A percentile compares a stretch with the other conserved stretches of the same genome.
Evolutionary conservation across 768 basidiomycete genomes (phyloP).

Genomic region (Multifurca ochricompacta): DNA sequence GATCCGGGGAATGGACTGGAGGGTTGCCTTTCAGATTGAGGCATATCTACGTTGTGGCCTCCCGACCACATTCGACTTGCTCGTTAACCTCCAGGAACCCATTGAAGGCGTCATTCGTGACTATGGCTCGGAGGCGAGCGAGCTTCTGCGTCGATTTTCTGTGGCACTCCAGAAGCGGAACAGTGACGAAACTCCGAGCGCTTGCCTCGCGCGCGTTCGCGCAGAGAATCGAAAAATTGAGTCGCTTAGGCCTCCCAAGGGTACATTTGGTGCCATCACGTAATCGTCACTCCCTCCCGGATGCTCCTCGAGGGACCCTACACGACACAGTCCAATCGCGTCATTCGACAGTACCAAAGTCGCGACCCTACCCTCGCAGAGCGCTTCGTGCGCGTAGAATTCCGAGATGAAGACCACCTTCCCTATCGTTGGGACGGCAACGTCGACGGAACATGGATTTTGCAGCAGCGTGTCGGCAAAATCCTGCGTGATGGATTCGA

Average conservation of each 20-base stretch:
- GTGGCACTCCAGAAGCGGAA: slow-evolving; percentile 39
- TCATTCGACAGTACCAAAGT: slow-evolving; percentile 54
- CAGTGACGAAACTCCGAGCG: slow-evolving; percentile 34
- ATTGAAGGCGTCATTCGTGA: slow-evolving; percentile 36
- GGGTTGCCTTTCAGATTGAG: slow-evolving; percentile 69
- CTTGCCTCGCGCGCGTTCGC: slow-evolving; percentile 40
- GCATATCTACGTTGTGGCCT: slow-evolving; percentile 54
- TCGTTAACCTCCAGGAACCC: slow-evolving; percentile 33
- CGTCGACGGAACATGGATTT: slow-evolving; percentile 49
- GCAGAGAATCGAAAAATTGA: slow-evolving; percentile 20
- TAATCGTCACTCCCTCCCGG: slow-evolving; percentile 69
- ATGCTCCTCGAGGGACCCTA: slow-evolving; percentile 71
- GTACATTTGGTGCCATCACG: slow-evolving; percentile 58
- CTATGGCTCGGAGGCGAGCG: slow-evolving; percentile 30
- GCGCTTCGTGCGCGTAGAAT: slow-evolving; percentile 75
- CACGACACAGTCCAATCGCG: slow-evolving; percentile 66
- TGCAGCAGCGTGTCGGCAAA: slow-evolving; percentile 30
- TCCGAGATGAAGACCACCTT: slow-evolving; percentile 76
- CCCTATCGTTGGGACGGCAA: slow-evolving; percentile 63
- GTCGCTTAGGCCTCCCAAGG: slow-evolving; percentile 28
- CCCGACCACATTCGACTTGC: slow-evolving; percentile 53
- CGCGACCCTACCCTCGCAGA: slow-evolving; percentile 40
- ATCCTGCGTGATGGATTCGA: slow-evolving; percentile 54
- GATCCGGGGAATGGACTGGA: slow-evolving; percentile 48
- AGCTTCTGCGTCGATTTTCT: slow-evolving; percentile 48